Evolutionary conservation across 495 filamentous ascomycete genomes (phyloP).

Genomic region (Friedmanniomyces endolithicus): DNA sequence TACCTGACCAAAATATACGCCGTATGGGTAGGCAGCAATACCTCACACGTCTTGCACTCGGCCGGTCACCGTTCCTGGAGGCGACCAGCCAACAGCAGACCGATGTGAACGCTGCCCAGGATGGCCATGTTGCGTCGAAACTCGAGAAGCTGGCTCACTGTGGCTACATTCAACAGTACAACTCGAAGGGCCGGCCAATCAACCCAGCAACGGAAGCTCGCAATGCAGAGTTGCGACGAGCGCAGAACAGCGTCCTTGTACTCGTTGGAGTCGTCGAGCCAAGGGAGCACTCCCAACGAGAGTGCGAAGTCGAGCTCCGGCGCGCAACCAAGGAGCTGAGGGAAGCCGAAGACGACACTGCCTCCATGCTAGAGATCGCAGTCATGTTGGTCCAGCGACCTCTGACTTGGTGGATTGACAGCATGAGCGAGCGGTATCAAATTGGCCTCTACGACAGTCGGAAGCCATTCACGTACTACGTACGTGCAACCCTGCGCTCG

Average conservation of each 20-base stretch:
- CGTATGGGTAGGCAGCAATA: conserved; percentile 11
- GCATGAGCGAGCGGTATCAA: background rate
- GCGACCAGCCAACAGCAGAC: background rate
- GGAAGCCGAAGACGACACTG: conserved; percentile 12
- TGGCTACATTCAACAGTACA: conserved; percentile 22
- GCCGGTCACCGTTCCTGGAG: conserved; percentile 15
- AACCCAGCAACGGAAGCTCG: conserved; percentile 23
- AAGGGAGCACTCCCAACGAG: background rate
- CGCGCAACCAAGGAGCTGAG: conserved; percentile 7
- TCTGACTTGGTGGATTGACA: background rate
- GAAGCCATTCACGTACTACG: background rate
- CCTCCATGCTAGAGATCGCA: background rate
- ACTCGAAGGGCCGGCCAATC: conserved; percentile 28
- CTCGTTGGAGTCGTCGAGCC: conserved; percentile 28
- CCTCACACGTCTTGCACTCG: conserved; percentile 15
- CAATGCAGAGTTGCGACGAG: conserved; percentile 22
- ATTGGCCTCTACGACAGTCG: background rate
- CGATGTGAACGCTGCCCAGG: background rate
- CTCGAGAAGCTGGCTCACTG: background rate
- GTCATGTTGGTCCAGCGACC: background rate
- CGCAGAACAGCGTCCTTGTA: conserved; percentile 28
- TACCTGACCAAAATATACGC: background rate
- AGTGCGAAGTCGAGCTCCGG: background rate
- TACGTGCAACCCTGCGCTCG: background rate
- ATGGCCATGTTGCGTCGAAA: background rate